Percentiles rank a stretch among this genome's conserved stretches.
Evolutionary conservation across 2,329 filamentous ascomycete species (phyloP).

Genomic region (Blastomyces parvus): DNA sequence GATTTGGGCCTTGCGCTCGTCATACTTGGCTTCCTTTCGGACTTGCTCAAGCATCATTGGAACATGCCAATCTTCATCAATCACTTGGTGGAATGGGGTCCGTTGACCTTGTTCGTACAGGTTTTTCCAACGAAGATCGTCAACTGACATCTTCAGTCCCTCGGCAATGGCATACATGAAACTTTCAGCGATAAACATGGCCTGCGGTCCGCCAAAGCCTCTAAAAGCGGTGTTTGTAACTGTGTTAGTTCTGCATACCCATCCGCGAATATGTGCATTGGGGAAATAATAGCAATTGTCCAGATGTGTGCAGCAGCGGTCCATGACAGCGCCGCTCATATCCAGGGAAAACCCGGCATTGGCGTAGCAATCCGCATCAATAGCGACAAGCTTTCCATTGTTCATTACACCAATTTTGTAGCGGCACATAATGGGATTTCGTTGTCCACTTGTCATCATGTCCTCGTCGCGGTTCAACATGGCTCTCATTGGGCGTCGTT

Average conservation of each 20-base stretch:
- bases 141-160: conserved; percentile 16
- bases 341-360: conserved; percentile 19
- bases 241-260: conserved; percentile 21
- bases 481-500: conserved; percentile 63
- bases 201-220: conserved; percentile 21
- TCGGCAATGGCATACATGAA: conserved; percentile 19
- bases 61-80: conserved; percentile 22
- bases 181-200: conserved; percentile 20
- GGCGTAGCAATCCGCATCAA: conserved; percentile 18
- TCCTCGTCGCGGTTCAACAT: conserved; percentile 88
- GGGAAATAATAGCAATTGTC: conserved; percentile 22
- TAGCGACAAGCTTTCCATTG: conserved; percentile 15
- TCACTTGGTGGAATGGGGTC: conserved; percentile 20
- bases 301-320: conserved; percentile 19
- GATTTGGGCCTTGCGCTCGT: conserved; percentile 13
- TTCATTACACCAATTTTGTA: conserved; percentile 46
- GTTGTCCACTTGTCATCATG: conserved; percentile 72
- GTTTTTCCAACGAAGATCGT: conserved; percentile 18
- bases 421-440: conserved; percentile 69
- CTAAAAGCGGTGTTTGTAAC: conserved; percentile 21
- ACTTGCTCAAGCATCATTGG: conserved; percentile 20
- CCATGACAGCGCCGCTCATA: conserved; percentile 21
- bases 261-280: conserved; percentile 18
- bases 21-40: conserved; percentile 13
- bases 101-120: conserved; percentile 18